phyloP scores from a whole-genome alignment of 2,329 filamentous ascomycete species.

The Colletotrichum euphorbiae region DNA sequence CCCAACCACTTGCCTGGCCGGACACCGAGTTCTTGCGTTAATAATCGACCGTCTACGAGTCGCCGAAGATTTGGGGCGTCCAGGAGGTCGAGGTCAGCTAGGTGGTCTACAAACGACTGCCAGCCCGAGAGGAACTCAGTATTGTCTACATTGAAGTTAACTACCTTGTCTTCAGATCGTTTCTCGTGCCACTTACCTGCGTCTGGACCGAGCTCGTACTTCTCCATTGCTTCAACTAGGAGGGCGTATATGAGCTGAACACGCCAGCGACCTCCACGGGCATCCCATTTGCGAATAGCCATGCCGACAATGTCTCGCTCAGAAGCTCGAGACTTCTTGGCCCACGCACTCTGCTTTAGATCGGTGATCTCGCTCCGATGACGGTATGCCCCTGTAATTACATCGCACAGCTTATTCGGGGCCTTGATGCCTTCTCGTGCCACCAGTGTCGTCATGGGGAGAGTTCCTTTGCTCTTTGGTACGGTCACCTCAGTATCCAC shows the following conservation, averaged over 20 bases:
- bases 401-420: constrained; percentile 78
- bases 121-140: constrained; percentile 61
- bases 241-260: constrained; percentile 77
- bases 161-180: background rate
- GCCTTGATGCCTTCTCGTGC: constrained; percentile 83
- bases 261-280: constrained; percentile 72
- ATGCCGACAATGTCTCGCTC: constrained; percentile 77
- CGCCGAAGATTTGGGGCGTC: constrained; percentile 69
- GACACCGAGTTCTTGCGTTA: constrained; percentile 75
- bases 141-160: constrained; percentile 50
- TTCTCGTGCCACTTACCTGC: constrained; percentile 8
- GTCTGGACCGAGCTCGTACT: constrained; percentile 44
- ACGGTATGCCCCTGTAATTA: constrained; percentile 74
- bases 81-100: constrained; percentile 65
- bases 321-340: constrained; percentile 56
- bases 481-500: constrained; percentile 54
- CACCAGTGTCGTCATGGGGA: constrained; percentile 68
- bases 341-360: constrained; percentile 67
- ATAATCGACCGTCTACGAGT: constrained; percentile 79
- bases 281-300: constrained; percentile 79
- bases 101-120: constrained; percentile 67
- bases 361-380: constrained; percentile 72
- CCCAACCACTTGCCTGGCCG: constrained; percentile 88
- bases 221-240: constrained; percentile 69
- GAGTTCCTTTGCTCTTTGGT: constrained; percentile 54